These are phyloP conservation scores for Phytophthora europaea DNA, from an alignment of 352 stramenopile species.

Conservation along the genomic window DNA sequence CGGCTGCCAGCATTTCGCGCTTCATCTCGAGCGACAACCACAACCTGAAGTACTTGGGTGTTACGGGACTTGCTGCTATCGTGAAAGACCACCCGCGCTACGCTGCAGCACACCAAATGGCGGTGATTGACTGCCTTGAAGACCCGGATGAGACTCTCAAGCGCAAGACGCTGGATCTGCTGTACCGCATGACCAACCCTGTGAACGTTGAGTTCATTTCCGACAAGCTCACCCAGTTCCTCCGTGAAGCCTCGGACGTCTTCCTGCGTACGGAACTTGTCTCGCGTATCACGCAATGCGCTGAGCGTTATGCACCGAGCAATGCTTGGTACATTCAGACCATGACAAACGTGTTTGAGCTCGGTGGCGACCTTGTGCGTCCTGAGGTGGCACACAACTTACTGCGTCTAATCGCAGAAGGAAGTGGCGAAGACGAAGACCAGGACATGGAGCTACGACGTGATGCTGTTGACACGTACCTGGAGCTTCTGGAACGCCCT, in stretches of 20 bases:
- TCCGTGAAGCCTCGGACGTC: constrained; percentile 97
- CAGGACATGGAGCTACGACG: constrained; percentile 97
- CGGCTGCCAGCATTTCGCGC: constrained; percentile 92
- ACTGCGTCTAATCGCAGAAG: constrained; percentile 98
- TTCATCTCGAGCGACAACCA: constrained; percentile 97
- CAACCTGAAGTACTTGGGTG: constrained; percentile 99
- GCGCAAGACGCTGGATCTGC: constrained; percentile 97
- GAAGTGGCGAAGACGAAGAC: constrained; percentile 97
- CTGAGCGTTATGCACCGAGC: constrained; percentile 97
- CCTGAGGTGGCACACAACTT: constrained; percentile 98
- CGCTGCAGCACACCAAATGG: constrained; percentile 99
- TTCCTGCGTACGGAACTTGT: constrained; percentile 98
- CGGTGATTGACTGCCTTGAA: constrained; percentile 99
- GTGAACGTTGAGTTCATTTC: constrained; percentile 99
- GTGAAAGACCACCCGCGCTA: constrained; percentile 97
- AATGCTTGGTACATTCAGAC: constrained; percentile 99
- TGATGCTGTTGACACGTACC: constrained; percentile 98
- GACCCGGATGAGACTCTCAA: constrained; percentile 99
- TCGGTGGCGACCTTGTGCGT: constrained; percentile 97
- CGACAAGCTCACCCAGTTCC: constrained; percentile 98
- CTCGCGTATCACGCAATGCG: constrained; percentile 97
- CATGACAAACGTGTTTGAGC: constrained; percentile 97
- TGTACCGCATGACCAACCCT: constrained; percentile 99
- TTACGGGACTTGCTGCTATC: constrained; percentile 99
- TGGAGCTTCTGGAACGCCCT: constrained; percentile 96